A percentile compares a stretch with the other conserved stretches of the same genome.
These are phyloP conservation scores for Arthrobotrys sinensis DNA, from an alignment of 2,329 filamentous ascomycete genomes.

Conservation along the genomic window DNA sequence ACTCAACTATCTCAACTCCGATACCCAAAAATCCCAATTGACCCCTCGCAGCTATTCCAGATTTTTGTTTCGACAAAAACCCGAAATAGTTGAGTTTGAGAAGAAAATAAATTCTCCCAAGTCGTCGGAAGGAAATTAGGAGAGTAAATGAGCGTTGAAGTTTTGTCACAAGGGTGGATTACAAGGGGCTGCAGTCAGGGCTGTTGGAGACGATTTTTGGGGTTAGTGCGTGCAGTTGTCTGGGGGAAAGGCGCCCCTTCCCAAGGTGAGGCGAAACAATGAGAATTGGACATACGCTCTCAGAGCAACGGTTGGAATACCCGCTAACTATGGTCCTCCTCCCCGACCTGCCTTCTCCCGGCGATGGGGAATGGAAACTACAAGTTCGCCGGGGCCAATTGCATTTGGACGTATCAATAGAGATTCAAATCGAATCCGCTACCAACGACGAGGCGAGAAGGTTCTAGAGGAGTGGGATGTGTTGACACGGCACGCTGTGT, in stretches of 20 bases:
- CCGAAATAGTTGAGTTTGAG: conserved; percentile 23
- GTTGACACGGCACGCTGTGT: conserved; percentile 36
- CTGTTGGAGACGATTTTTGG: conserved; percentile 41
- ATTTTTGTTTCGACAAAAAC: background rate
- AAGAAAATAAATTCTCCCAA: conserved; percentile 40
- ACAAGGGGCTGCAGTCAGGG: conserved; percentile 51
- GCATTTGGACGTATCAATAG: conserved; percentile 47
- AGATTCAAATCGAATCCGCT: background rate
- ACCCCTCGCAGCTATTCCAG: background rate
- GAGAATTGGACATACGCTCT: conserved; percentile 14
- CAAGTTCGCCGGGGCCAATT: conserved; percentile 45
- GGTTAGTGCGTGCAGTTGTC: conserved; percentile 58
- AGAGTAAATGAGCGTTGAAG: conserved; percentile 51
- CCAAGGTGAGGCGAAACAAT: conserved; percentile 47
- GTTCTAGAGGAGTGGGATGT: conserved; percentile 41
- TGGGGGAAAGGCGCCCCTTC: conserved; percentile 43
- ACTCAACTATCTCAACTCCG: background rate
- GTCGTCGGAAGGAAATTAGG: conserved; percentile 45
- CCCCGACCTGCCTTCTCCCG: conserved; percentile 28
- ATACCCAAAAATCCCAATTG: conserved; percentile 15
- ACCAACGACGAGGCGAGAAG: conserved; percentile 36
- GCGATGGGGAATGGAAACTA: conserved; percentile 23
- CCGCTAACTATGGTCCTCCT: conserved; percentile 3
- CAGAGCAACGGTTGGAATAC: conserved; percentile 22
- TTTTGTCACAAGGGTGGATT: conserved; percentile 58